Percentiles rank a stretch among this genome's conserved stretches.
Conservation (phyloP, 2,329 filamentous ascomycete genomes). For the Fusarium sp. region DNA sequence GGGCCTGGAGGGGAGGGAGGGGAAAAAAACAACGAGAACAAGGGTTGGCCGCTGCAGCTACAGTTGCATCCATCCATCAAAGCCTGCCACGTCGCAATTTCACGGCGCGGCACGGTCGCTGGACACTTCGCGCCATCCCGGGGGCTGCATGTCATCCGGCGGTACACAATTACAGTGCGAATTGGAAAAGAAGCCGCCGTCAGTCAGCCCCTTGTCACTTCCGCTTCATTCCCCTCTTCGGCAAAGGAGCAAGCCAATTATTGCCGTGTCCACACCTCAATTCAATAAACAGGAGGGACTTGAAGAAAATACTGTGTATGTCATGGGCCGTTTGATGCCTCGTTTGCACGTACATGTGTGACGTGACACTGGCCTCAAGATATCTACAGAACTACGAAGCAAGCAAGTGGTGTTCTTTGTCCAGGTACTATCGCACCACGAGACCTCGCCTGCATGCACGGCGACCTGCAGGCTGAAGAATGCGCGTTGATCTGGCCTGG, state of each 20-base stretch:
- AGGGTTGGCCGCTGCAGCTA: conserved; percentile 20
- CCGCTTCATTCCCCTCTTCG: not conserved
- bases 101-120: conserved; percentile 43
- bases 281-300: not conserved
- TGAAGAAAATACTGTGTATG: not conserved
- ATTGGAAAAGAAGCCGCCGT: conserved; percentile 26
- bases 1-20: not conserved
- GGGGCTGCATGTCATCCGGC: conserved; percentile 46
- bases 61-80: conserved; percentile 30
- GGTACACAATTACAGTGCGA: conserved; percentile 36
- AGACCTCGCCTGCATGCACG: conserved; percentile 48
- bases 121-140: conserved; percentile 44
- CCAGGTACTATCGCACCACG: conserved; percentile 40
- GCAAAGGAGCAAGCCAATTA: not conserved
- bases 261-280: not conserved
- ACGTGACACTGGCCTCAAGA: not conserved
- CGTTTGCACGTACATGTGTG: not conserved
- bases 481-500: conserved; percentile 38
- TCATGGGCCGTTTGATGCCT: not conserved
- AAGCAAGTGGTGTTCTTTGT: conserved; percentile 22
- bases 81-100: conserved; percentile 47
- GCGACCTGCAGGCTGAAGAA: conserved; percentile 44
- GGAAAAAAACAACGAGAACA: conserved; percentile 6
- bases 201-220: conserved; percentile 30
- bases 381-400: not conserved